Evolutionary conservation across 768 basidiomycete species (phyloP).

Genomic region (Amanita thiersii): DNA sequence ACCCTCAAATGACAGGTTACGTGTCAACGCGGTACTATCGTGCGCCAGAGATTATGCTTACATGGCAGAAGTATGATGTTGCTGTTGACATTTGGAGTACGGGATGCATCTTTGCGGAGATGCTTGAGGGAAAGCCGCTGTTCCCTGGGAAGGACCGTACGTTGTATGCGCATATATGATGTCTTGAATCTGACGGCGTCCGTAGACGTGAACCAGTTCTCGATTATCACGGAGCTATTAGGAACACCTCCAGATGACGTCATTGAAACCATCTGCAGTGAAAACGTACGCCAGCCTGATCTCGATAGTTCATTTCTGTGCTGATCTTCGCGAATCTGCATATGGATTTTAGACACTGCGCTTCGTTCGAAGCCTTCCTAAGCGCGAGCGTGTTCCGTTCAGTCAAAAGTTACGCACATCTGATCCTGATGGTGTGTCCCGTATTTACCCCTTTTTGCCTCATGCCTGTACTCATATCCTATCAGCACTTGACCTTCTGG

Average conservation of each 20-base stretch:
- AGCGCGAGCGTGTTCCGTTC: conserved; percentile 93
- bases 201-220: conserved; percentile 98
- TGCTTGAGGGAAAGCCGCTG: conserved; percentile 96
- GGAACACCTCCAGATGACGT: conserved; percentile 99
- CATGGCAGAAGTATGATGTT: conserved; percentile 99
- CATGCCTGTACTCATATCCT: not conserved
- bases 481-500: conserved; percentile 86
- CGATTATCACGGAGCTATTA: conserved; percentile 95
- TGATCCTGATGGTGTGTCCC: conserved; percentile 69
- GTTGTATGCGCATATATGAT: conserved; percentile 26
- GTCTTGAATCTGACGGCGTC: conserved; percentile 4
- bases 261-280: conserved; percentile 96
- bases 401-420: conserved; percentile 84
- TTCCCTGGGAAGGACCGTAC: conserved; percentile 99
- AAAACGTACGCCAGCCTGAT: conserved; percentile 65
- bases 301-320: conserved; percentile 7
- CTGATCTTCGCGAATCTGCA: conserved; percentile 6
- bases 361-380: conserved; percentile 97
- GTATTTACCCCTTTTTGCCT: not conserved
- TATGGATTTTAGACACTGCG: conserved; percentile 83
- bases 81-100: conserved; percentile 99
- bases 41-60: conserved; percentile 99
- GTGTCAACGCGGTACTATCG: conserved; percentile 99
- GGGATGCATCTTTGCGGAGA: conserved; percentile 99
- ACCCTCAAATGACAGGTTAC: conserved; percentile 99